These are phyloP conservation scores for Atkinsonella texensis DNA, from an alignment of 2,329 filamentous ascomycete species.

Conservation along the genomic window DNA sequence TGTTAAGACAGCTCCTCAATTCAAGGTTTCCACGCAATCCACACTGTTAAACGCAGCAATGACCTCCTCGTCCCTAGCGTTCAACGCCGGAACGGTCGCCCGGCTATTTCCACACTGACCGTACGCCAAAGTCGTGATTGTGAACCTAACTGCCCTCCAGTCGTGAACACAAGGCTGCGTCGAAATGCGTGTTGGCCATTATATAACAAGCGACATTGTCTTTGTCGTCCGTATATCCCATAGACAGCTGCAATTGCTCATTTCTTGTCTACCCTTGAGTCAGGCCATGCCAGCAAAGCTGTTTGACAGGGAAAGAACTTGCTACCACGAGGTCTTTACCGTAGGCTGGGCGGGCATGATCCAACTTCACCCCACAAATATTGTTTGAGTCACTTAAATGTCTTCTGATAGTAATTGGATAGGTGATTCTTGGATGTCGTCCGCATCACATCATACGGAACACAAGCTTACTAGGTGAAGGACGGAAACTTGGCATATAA, in stretches of 20 bases:
- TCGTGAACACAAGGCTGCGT: too few relatives aligned
- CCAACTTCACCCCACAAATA: background rate
- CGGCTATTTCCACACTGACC: slow-evolving; percentile 54
- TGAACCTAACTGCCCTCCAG: background rate
- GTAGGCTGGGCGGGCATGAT: background rate
- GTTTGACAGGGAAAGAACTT: background rate
- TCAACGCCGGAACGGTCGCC: slow-evolving; percentile 57
- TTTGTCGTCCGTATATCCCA: too few relatives aligned
- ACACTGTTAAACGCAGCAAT: slow-evolving; percentile 60
- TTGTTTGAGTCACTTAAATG: background rate
- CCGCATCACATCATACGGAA: background rate
- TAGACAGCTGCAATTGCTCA: background rate
- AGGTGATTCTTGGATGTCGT: background rate
- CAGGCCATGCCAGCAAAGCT: background rate
- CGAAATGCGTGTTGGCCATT: too few relatives aligned
- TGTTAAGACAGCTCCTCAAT: slow-evolving; percentile 59
- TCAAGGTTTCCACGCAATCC: slow-evolving; percentile 54
- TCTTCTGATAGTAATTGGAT: background rate
- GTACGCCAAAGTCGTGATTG: slow-evolving; percentile 30
- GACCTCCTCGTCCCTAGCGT: slow-evolving; percentile 55
- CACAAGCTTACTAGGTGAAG: background rate
- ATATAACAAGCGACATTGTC: too few relatives aligned
- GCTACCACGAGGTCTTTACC: background rate
- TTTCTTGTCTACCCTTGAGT: background rate
- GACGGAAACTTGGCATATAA: background rate